Percentiles rank a stretch among this genome's conserved stretches.
Evolutionary conservation across 2,329 filamentous ascomycete genomes (phyloP).

Genomic region (Colletotrichum liaoningense): DNA sequence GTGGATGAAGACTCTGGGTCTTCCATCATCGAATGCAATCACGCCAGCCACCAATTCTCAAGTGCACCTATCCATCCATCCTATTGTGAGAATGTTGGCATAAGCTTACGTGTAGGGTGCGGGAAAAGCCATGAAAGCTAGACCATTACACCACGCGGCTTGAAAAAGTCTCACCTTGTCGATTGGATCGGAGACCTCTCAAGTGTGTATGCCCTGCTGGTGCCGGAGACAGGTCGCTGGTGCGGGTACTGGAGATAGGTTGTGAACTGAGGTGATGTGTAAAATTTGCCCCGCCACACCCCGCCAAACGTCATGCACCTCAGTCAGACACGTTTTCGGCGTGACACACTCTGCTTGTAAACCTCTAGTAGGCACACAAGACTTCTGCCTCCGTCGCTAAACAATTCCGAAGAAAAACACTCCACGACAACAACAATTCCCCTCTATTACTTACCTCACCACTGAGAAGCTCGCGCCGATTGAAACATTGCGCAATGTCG

Average conservation of each 20-base stretch:
- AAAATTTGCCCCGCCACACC: slow-evolving; percentile 32
- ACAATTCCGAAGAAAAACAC: neutral
- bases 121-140: neutral
- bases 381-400: neutral
- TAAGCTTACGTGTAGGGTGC: neutral
- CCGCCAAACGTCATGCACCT: slow-evolving; percentile 38
- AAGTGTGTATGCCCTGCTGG: too few species aligned
- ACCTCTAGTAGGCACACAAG: neutral
- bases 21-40: neutral
- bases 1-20: neutral
- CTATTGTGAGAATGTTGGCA: neutral
- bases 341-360: slow-evolving; percentile 29
- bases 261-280: neutral
- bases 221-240: too few species aligned
- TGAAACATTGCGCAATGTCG: slow-evolving; percentile 53
- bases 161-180: too few species aligned
- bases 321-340: slow-evolving; percentile 25
- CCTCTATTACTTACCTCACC: neutral
- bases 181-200: too few species aligned
- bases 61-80: neutral
- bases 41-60: neutral
- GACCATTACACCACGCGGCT: neutral
- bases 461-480: neutral
- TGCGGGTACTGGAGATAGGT: neutral
- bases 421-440: neutral